phyloP scores from a whole-genome alignment of 2,329 filamentous ascomycete species.

The Ceratocystis cubensis region DNA sequence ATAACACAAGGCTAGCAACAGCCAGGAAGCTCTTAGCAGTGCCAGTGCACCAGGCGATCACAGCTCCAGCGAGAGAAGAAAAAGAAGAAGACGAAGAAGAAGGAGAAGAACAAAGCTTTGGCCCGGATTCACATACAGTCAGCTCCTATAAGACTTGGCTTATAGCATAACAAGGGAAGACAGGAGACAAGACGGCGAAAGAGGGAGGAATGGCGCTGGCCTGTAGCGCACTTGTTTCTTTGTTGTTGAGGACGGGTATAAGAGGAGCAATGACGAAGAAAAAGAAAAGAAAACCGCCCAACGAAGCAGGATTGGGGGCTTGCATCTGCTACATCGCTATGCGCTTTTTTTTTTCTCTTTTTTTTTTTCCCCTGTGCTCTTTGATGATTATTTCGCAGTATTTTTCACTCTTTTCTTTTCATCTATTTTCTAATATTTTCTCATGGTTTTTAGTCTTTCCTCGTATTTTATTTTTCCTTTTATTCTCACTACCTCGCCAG shows the following conservation, averaged over 20 bases:
- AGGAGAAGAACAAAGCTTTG: neutral
- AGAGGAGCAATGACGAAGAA: no score
- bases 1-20: neutral
- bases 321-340: no score
- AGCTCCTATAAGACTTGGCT: neutral
- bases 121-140: neutral
- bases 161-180: no score
- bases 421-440: neutral
- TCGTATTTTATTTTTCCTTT: neutral
- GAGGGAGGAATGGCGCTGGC: no score
- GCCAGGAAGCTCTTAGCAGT: neutral
- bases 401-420: neutral
- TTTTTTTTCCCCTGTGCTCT: no score
- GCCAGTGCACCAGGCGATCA: neutral
- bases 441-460: neutral
- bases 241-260: no score
- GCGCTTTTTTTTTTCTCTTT: no score
- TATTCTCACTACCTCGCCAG: neutral
- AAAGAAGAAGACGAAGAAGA: neutral
- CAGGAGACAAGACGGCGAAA: no score
- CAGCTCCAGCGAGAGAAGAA: constrained; percentile 1
- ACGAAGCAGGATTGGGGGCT: no score
- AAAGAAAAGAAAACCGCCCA: no score
- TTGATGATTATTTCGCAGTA: neutral
- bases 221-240: no score